phyloP scores from a whole-genome alignment of 2,329 filamentous ascomycete genomes.

The Claviceps maximensis region DNA sequence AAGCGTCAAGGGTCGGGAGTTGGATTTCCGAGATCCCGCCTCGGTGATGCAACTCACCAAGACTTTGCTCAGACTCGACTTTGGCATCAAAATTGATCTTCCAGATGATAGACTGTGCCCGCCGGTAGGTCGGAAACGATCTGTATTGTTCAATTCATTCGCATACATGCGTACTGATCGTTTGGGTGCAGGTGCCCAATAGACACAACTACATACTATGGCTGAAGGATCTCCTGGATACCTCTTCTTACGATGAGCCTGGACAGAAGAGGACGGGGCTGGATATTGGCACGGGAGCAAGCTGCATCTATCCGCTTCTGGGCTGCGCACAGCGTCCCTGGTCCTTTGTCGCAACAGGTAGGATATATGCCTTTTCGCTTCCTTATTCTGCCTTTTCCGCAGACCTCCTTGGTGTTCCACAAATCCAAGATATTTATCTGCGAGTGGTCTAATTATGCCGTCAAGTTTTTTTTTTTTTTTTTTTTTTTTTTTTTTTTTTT shows the following conservation, averaged over 20 bases:
- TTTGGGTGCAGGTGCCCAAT: slow-evolving; percentile 33
- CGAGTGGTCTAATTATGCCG: neutral
- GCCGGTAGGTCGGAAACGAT: slow-evolving; percentile 39
- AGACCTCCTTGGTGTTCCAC: too few relatives aligned
- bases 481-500: neutral
- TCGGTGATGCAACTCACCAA: slow-evolving; percentile 73
- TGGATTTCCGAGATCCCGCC: slow-evolving; percentile 70
- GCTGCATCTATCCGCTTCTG: slow-evolving; percentile 80
- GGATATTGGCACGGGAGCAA: slow-evolving; percentile 84
- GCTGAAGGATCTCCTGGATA: slow-evolving; percentile 71
- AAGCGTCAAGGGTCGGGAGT: slow-evolving; percentile 28
- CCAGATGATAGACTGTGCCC: slow-evolving; percentile 75
- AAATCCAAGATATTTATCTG: too few relatives aligned
- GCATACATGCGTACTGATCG: neutral
- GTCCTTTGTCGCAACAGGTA: slow-evolving; percentile 55
- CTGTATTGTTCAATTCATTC: slow-evolving; percentile 7
- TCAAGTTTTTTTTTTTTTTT: neutral
- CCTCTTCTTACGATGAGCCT: slow-evolving; percentile 39
- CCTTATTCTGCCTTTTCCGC: too few relatives aligned
- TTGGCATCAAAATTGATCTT: slow-evolving; percentile 55
- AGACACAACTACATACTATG: slow-evolving; percentile 85
- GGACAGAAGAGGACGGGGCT: slow-evolving; percentile 50
- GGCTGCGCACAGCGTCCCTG: slow-evolving; percentile 60
- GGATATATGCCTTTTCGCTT: neutral
- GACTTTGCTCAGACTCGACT: slow-evolving; percentile 62